Percentiles rank a stretch among this genome's conserved stretches.
Conservation (phyloP, 2,329 filamentous ascomycete genomes). For the Chaetomiaceae sp. region DNA sequence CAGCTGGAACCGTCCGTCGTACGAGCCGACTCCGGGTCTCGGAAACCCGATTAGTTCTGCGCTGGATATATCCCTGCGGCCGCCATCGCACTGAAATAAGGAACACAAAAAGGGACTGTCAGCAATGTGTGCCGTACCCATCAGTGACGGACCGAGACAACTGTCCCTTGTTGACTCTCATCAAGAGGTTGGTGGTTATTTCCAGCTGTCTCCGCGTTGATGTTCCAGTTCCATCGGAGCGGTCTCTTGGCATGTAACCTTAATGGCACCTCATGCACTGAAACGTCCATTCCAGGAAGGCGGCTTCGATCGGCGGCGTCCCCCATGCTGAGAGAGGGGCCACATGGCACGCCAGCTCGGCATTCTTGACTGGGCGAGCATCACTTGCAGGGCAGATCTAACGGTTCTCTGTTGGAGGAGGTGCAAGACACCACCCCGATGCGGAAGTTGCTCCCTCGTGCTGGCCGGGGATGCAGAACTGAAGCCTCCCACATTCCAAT, state of each 20-base stretch:
- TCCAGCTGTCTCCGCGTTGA: background rate
- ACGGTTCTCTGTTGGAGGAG: background rate
- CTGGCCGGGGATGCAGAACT: too few species aligned
- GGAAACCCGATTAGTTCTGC: background rate
- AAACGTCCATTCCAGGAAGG: slow-evolving; percentile 3
- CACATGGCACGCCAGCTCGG: background rate
- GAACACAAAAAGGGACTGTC: background rate
- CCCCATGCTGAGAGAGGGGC: background rate
- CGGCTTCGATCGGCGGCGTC: background rate
- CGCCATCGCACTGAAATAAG: too few species aligned
- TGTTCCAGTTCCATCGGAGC: background rate
- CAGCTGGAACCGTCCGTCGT: background rate
- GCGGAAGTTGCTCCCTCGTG: slow-evolving; percentile 1
- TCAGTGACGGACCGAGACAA: background rate
- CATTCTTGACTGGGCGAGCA: background rate
- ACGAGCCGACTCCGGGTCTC: background rate
- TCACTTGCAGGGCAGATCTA: background rate
- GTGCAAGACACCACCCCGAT: background rate
- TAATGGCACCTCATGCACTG: background rate
- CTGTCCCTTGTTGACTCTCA: background rate
- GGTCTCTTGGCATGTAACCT: background rate
- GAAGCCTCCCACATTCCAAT: too few species aligned
- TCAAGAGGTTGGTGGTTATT: background rate
- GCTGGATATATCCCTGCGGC: background rate
- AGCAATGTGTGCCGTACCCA: background rate